A percentile compares a stretch with the other conserved stretches of the same genome.
phyloP scores from a whole-genome alignment of 2,329 filamentous ascomycete genomes.

The Chalaropsis ovoidea region DNA sequence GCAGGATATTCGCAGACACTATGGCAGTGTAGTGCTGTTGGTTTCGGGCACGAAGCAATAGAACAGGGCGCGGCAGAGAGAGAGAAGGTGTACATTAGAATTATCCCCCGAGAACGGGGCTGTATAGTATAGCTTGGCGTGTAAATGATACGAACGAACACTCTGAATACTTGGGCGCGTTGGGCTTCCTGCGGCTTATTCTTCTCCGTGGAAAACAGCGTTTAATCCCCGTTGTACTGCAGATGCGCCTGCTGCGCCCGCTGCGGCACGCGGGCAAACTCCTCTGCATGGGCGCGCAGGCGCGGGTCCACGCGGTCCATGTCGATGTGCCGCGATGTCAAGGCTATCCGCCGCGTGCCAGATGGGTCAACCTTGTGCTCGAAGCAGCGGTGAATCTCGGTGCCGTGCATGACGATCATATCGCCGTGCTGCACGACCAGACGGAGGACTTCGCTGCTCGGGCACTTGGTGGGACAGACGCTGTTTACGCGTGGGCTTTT shows the following conservation, averaged over 20 bases:
- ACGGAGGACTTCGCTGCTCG: constrained; percentile 31
- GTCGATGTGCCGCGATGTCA: constrained; percentile 46
- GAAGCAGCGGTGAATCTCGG: constrained; percentile 47
- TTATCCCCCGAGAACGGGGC: background rate
- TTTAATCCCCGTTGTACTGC: constrained; percentile 16
- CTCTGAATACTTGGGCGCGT: background rate
- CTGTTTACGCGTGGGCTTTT: constrained; percentile 34
- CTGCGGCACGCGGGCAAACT: constrained; percentile 33
- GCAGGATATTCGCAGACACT: constrained; percentile 76
- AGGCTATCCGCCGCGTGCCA: constrained; percentile 45
- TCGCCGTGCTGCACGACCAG: constrained; percentile 50
- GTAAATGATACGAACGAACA: background rate
- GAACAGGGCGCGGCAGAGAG: background rate
- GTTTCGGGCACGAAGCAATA: constrained; percentile 48
- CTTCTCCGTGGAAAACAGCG: background rate
- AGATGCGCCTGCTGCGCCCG: constrained; percentile 18
- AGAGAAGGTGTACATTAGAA: constrained; percentile 3
- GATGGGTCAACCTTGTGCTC: constrained; percentile 47
- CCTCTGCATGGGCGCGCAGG: constrained; percentile 28
- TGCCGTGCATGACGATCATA: constrained; percentile 54
- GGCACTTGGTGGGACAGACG: constrained; percentile 26
- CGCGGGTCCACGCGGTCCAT: constrained; percentile 33
- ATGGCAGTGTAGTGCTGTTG: constrained; percentile 76
- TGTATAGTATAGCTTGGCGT: constrained; percentile 16
- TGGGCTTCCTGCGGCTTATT: background rate